phyloP scores from a whole-genome alignment of 768 basidiomycete species.

The Favolaschia claudopus region DNA sequence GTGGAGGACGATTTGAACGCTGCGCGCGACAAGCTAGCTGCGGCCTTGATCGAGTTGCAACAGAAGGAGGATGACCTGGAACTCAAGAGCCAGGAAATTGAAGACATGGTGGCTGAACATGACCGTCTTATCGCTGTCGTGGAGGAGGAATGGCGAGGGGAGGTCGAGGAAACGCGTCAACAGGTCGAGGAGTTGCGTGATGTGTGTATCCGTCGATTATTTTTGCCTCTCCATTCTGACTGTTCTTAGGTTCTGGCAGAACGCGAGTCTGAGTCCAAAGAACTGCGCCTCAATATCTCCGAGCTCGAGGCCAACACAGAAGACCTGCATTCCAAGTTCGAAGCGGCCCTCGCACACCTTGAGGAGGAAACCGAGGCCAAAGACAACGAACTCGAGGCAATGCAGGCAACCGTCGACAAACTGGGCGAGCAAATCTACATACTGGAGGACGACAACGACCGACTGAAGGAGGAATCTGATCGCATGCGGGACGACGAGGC shows the following conservation, averaged over 20 bases:
- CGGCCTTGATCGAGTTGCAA: constrained; percentile 81
- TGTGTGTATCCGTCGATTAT: constrained; percentile 47
- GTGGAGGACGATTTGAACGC: constrained; percentile 83
- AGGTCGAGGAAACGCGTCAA: constrained; percentile 80
- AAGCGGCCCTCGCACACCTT: constrained; percentile 75
- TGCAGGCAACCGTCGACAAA: constrained; percentile 81
- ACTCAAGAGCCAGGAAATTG: constrained; percentile 77
- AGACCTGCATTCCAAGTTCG: constrained; percentile 77
- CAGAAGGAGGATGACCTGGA: constrained; percentile 90
- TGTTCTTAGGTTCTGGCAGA: constrained; percentile 70
- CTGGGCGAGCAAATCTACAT: constrained; percentile 83
- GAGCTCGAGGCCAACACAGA: constrained; percentile 78
- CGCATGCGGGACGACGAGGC: constrained; percentile 74
- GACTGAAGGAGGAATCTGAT: constrained; percentile 74
- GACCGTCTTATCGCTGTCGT: constrained; percentile 74
- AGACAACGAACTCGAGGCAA: constrained; percentile 75
- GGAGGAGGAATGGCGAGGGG: constrained; percentile 88
- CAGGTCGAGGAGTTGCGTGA: constrained; percentile 84
- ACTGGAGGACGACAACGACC: constrained; percentile 88
- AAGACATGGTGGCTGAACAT: constrained; percentile 79
- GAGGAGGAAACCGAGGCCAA: constrained; percentile 82
- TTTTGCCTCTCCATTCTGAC: constrained; percentile 1
- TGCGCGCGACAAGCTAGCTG: constrained; percentile 78
- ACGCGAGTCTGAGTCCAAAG: constrained; percentile 80
- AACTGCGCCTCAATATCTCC: constrained; percentile 73